A percentile compares a stretch with the other conserved stretches of the same genome.
phyloP scores from a whole-genome alignment of 306 rosid genomes.

The Prunus armeniaca region DNA sequence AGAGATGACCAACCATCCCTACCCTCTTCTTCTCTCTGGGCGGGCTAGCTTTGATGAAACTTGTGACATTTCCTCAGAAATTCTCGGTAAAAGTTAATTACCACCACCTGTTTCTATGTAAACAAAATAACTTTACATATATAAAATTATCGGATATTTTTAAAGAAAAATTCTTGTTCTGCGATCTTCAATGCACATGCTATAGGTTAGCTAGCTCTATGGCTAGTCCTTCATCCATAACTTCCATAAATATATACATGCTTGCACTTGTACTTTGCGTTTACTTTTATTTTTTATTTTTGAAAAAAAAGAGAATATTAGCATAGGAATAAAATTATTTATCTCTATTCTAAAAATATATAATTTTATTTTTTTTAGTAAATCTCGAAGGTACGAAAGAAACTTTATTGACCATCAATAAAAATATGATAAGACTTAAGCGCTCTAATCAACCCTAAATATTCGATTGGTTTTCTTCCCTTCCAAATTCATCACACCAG shows the following conservation, averaged over 20 bases:
- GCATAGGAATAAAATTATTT: background rate
- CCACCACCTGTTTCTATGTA: slow-evolving; percentile 14
- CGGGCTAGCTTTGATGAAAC: slow-evolving; percentile 9
- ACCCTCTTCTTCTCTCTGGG: background rate
- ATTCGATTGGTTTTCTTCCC: background rate
- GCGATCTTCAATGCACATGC: background rate
- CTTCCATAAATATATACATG: background rate
- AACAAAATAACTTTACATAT: background rate
- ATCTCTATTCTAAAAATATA: background rate
- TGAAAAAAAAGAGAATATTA: background rate
- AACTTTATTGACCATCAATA: too few relatives aligned
- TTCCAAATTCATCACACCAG: background rate
- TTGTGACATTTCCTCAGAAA: slow-evolving; percentile 46
- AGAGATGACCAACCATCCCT: slow-evolving; percentile 3
- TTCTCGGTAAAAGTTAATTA: slow-evolving; percentile 30
- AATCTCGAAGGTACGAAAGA: too few relatives aligned
- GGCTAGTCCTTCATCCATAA: background rate
- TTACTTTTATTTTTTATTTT: background rate
- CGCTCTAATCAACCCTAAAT: too few relatives aligned
- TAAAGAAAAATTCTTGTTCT: background rate
- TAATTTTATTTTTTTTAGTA: too few relatives aligned
- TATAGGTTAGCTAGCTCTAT: background rate
- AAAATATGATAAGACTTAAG: too few relatives aligned
- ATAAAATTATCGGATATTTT: background rate
- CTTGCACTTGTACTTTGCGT: background rate